These are phyloP conservation scores for Kandelia obovata DNA, from an alignment of 345 rosid species.

Conservation along the genomic window DNA sequence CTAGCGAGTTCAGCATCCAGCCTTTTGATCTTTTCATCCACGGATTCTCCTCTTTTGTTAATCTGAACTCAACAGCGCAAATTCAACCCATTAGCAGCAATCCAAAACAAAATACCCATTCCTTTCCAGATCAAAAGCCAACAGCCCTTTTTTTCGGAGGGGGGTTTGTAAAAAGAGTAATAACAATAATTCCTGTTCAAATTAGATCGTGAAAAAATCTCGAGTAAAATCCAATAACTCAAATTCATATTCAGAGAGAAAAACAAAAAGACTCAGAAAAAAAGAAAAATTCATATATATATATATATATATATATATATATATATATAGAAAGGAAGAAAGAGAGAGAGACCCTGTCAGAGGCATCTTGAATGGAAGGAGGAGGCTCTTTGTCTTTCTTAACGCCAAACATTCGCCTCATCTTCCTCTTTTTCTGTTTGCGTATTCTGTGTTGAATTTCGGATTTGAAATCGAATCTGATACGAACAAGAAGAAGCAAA, in stretches of 20 bases:
- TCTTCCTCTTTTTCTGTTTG: slow-evolving; percentile 22
- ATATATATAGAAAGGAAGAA: no score
- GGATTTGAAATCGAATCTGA: no score
- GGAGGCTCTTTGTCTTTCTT: slow-evolving; percentile 96
- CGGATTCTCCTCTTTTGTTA: slow-evolving; percentile 82
- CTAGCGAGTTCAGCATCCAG: slow-evolving; percentile 68
- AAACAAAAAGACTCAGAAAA: no score
- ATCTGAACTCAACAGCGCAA: slow-evolving; percentile 35
- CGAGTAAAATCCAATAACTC: background rate
- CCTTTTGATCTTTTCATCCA: slow-evolving; percentile 80
- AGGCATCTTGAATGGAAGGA: slow-evolving; percentile 73
- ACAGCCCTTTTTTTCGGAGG: no score
- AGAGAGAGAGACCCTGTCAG: slow-evolving; percentile 59
- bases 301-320: background rate
- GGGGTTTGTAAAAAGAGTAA: no score
- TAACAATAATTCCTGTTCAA: background rate
- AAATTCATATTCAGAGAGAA: no score
- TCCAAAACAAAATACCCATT: no score
- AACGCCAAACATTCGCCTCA: slow-evolving; percentile 84
- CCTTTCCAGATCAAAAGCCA: no score
- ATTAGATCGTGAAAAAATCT: background rate
- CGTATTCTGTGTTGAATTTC: no score
- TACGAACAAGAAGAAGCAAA: no score
- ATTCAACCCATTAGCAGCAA: background rate
- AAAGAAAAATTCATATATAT: background rate